phyloP scores from a whole-genome alignment of 2,329 filamentous ascomycete species.

The Penicillium sp. region DNA sequence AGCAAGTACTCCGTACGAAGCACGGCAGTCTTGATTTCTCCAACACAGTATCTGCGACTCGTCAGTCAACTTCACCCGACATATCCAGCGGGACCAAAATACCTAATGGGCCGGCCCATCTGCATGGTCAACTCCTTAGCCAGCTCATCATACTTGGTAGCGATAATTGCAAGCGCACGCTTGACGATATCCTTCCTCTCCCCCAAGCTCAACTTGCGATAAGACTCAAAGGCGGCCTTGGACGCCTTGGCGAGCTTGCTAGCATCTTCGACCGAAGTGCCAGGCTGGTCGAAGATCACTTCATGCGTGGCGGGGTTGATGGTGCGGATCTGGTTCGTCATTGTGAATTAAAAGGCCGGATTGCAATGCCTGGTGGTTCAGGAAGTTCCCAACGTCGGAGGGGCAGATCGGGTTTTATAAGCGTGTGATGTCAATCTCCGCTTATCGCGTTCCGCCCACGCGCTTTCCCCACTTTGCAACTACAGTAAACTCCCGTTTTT shows the following conservation, averaged over 20 bases:
- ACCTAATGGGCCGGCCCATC: constrained; percentile 88
- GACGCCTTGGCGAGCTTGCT: constrained; percentile 24
- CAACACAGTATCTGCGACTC: constrained; percentile 55
- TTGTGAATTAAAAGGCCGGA: constrained; percentile 5
- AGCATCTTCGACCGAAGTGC: constrained; percentile 46
- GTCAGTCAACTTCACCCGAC: background rate
- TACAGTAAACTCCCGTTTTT: too few species aligned
- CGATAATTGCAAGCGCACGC: constrained; percentile 70
- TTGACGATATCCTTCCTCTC: constrained; percentile 77
- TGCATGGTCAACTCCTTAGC: constrained; percentile 80
- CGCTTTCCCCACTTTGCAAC: background rate
- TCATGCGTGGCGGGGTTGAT: constrained; percentile 88
- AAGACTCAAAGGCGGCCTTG: constrained; percentile 45
- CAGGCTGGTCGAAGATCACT: constrained; percentile 74
- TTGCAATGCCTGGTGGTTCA: background rate
- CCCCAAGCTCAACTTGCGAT: constrained; percentile 66
- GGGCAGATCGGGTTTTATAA: constrained; percentile 10
- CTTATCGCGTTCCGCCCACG: constrained; percentile 7
- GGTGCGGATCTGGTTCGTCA: constrained; percentile 50
- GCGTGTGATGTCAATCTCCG: background rate
- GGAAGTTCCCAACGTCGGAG: background rate
- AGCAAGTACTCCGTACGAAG: constrained; percentile 79
- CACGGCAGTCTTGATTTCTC: constrained; percentile 78
- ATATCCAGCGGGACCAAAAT: background rate
- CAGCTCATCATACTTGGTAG: constrained; percentile 69